Percentiles rank a stretch among this genome's conserved stretches.
Evolutionary conservation across 495 filamentous ascomycete genomes (phyloP).

Genomic region (Neurospora discreta): DNA sequence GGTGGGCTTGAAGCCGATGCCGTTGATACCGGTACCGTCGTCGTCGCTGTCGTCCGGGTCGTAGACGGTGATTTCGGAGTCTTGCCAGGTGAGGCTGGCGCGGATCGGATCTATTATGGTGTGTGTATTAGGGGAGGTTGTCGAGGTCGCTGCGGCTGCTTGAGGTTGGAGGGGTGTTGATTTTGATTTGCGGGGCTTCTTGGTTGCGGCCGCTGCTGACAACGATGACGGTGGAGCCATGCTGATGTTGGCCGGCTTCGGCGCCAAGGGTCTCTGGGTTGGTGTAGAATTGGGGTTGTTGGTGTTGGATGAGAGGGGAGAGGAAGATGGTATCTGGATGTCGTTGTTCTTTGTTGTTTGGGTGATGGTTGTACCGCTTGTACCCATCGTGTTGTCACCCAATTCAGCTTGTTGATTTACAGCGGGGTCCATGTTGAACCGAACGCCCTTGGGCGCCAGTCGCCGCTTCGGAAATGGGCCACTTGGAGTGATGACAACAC

Average conservation of each 20-base stretch:
- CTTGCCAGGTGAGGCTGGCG: conserved; percentile 64
- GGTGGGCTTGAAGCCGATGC: conserved; percentile 85
- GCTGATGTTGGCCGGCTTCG: conserved; percentile 2
- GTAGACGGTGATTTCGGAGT: conserved; percentile 76
- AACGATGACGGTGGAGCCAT: neutral
- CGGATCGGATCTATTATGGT: conserved; percentile 40
- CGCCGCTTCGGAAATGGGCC: conserved; percentile 5
- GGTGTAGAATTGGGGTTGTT: neutral
- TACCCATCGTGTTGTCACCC: neutral
- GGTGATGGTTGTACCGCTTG: neutral
- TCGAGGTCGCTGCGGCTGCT: neutral
- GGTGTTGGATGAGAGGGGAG: neutral
- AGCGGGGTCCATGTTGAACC: conserved; percentile 5
- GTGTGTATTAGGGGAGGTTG: neutral
- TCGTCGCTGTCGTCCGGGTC: conserved; percentile 61
- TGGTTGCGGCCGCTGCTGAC: conserved; percentile 7
- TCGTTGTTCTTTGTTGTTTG: neutral
- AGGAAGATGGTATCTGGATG: neutral
- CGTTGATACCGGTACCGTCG: conserved; percentile 75
- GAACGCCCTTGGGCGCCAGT: neutral
- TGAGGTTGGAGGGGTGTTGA: conserved; percentile 25
- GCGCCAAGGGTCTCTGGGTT: conserved; percentile 6
- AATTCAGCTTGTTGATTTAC: neutral
- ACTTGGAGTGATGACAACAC: neutral
- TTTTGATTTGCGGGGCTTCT: conserved; percentile 28